Evolutionary conservation across 345 rosid species (phyloP).

Genomic region (Eucalyptus sp.): DNA sequence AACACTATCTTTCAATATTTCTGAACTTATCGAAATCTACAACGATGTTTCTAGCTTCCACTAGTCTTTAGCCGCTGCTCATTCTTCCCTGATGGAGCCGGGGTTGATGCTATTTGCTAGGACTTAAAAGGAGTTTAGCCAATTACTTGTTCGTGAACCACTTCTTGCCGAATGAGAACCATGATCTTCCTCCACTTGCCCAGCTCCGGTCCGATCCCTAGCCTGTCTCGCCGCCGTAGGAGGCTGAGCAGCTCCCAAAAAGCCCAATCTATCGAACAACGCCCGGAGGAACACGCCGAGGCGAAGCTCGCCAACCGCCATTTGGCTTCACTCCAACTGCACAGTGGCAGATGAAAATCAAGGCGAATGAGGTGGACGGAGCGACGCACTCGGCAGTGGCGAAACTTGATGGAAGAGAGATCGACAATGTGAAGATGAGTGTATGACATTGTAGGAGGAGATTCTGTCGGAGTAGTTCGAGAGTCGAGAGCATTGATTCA

Average conservation of each 20-base stretch:
- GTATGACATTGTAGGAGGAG: neutral
- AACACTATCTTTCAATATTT: neutral
- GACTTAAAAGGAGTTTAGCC: neutral
- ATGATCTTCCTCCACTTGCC: neutral
- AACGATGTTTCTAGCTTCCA: neutral
- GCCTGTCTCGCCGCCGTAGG: neutral
- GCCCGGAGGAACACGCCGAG: neutral
- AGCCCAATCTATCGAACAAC: neutral
- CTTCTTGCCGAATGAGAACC: neutral
- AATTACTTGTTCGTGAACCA: neutral
- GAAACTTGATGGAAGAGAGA: neutral
- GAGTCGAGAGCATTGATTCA: neutral
- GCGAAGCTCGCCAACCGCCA: neutral
- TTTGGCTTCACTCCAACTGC: neutral
- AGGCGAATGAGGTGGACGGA: neutral
- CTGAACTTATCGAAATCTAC: neutral
- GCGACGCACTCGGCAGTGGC: neutral
- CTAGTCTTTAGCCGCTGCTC: neutral
- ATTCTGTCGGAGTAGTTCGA: neutral
- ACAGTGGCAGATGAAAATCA: neutral
- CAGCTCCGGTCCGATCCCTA: rapidly evolving
- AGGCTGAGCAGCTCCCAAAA: neutral
- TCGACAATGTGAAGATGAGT: neutral
- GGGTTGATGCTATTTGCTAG: neutral
- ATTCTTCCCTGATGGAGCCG: neutral